Evolutionary conservation across 148 eudicot species (phyloP), one percentile per base, ranked within the genome.

Genomic region (Spergularia bocconei): DNA sequence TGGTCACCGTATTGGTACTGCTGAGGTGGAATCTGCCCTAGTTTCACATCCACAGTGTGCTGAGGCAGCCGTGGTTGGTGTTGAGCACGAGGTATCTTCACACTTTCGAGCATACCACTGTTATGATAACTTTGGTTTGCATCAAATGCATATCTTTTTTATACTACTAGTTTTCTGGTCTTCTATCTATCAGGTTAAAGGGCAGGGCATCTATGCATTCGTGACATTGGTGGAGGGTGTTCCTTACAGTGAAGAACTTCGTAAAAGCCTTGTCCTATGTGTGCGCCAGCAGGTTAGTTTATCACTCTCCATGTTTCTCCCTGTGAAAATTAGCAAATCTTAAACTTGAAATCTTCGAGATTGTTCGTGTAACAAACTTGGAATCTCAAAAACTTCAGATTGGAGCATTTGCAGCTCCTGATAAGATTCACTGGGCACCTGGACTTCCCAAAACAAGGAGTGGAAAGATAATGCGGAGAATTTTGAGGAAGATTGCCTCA

Each of bases 1-100:
- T 85, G 99, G 99, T 75, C 99, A 95, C 76, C 99, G 99, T 58
- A 95, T 95, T 78, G 99, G 99, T 70, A 95, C 99, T 13, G 98
- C 99, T 70, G 99, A 95, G 84, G 99, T 95, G 69, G 99, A 95
- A 84, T 95, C 99, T 71, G 99, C 99, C 75, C 84, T 95, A 77
- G 98, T 95, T 88, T 95, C 97, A 77, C 99, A 95, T 79, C 89
- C 92, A 47, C 87, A 90, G 62, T 95, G 99, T 86, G 89, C 97
- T 56, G 99, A 95, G 89, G 99, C 99, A 77, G 99, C 99, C 74
- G 99, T 95, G 70, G 99, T 95, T 80, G 99, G 98, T 63, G 85
- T 95, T 76, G 99, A 95, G 79, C 99, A 95, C 74, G 99, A 92
- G 99, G 99, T 92, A 80, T 17, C 64, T 67, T 44, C 62, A 44